Conservation (phyloP, 768 basidiomycete species). For the Panaeolus papilionaceus region DNA sequence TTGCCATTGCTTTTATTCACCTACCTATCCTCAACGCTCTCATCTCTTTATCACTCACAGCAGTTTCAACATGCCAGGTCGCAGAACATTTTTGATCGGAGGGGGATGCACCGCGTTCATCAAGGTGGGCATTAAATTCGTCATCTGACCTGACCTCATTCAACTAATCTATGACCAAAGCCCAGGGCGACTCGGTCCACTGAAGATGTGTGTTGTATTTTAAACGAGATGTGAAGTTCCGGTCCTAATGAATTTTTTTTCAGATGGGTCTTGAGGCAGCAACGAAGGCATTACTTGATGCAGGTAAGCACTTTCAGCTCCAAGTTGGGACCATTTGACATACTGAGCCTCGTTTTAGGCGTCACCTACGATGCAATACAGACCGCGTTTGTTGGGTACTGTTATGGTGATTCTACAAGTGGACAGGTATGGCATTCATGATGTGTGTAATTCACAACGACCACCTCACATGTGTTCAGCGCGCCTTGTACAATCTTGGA, state of each 20-base stretch:
- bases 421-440: constrained; percentile 59
- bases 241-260: constrained; percentile 11
- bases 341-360: constrained; percentile 46
- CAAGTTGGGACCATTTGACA: background rate
- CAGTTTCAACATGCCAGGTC: constrained; percentile 41
- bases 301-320: constrained; percentile 49
- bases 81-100: constrained; percentile 70
- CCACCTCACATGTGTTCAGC: constrained; percentile 41
- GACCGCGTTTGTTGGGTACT: constrained; percentile 78
- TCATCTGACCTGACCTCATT: constrained; percentile 6
- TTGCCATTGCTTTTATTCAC: background rate
- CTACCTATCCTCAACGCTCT: background rate
- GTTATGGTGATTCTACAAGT: constrained; percentile 80
- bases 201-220: constrained; percentile 61
- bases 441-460: constrained; percentile 12
- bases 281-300: constrained; percentile 87
- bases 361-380: constrained; percentile 81
- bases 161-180: constrained; percentile 41
- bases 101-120: constrained; percentile 80
- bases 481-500: constrained; percentile 83
- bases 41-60: constrained; percentile 9
- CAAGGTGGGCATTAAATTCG: constrained; percentile 54
- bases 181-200: constrained; percentile 70
- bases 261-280: constrained; percentile 90
- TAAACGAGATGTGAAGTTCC: constrained; percentile 9